Evolutionary conservation across 495 filamentous ascomycete genomes (phyloP).

Genomic region (Trichocladium uniseriatum): DNA sequence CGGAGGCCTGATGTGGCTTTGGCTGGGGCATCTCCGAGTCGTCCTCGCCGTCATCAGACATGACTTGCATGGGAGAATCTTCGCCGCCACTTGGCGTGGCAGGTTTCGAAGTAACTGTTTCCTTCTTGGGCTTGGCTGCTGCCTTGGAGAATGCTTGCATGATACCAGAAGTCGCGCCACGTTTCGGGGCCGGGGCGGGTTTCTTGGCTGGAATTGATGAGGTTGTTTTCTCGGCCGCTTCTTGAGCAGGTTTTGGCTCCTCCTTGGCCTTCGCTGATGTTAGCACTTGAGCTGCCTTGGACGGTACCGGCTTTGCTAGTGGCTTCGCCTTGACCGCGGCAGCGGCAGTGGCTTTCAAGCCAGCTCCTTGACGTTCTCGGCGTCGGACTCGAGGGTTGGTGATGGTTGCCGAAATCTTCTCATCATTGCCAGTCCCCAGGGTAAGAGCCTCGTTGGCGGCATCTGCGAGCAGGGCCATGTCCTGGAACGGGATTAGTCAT

Average conservation of each 20-base stretch:
- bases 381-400: slow-evolving; percentile 30
- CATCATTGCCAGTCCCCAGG: slow-evolving; percentile 14
- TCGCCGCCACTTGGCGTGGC: slow-evolving; percentile 38
- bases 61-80: slow-evolving; percentile 51
- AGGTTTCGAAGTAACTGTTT: slow-evolving; percentile 38
- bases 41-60: slow-evolving; percentile 65
- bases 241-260: slow-evolving; percentile 24
- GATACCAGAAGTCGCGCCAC: slow-evolving; percentile 46
- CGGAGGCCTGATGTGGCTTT: slow-evolving; percentile 27
- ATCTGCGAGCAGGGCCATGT: slow-evolving; percentile 66
- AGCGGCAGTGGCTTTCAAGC: slow-evolving; percentile 16
- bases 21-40: slow-evolving; percentile 45
- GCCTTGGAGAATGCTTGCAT: slow-evolving; percentile 81
- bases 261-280: slow-evolving; percentile 23
- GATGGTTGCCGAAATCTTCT: slow-evolving; percentile 24
- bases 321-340: slow-evolving; percentile 3
- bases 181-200: slow-evolving; percentile 41
- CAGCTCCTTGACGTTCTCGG: slow-evolving; percentile 28
- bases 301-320: slow-evolving; percentile 13
- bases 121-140: slow-evolving; percentile 50
- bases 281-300: background rate
- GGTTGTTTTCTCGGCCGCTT: slow-evolving; percentile 17
- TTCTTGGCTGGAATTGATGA: slow-evolving; percentile 33
- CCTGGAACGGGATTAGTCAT: slow-evolving; percentile 24
- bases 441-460: slow-evolving; percentile 53